Evolutionary conservation across 371 early-diverging fungal species (phyloP), one percentile per base, ranked within the genome.

Genomic region (Syncephalastrum racemosum): DNA sequence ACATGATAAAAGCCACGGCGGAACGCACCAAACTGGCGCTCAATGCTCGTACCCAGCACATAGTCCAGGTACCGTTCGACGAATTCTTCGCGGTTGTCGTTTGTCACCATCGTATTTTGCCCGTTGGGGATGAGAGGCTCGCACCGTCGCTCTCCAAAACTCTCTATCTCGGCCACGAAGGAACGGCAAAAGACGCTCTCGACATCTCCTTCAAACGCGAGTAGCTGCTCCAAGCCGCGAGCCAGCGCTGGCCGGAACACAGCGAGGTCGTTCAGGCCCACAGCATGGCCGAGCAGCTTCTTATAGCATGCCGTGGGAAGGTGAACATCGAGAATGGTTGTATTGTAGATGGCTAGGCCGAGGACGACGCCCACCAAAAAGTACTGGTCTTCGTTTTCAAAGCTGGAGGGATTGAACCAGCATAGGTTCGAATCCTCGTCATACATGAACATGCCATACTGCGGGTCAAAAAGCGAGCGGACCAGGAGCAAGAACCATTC

Each of bases 401-500:
- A 85, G 49, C 84, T 82, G 4, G 85, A 84, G 22, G 93, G 90
- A 64, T 94, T 97, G 65, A 97, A 95, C 94, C 97, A 95, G 60
- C 91, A 94, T 8, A 90, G 72, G n/a, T 79, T 74, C 2, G 86
- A 82, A 46, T 90, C 89, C 46, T 93, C 92, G 58, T 85, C 84
- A 45, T 77, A 87, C 0, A 80, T 78, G 54, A 87, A 87, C 87
- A 87, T 87, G 16, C 85, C 84, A 63, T 90, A 94, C 55, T 94
- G 85, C 19, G 95, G 93, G 79, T 94, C 93, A 75, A 97, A 90
- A 13, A 97, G 71, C 25, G 95, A 93, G 7, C 96, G 85, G 6
- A 94, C 85, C 14, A 98, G 79, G 15, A 97, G 80, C 58, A 91
- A 75, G 60, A 96, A 94, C 94, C 95, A 97, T 61, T 99, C 99